Conservation (phyloP, 2,329 filamentous ascomycete species). For the Penicillium nordicum region DNA sequence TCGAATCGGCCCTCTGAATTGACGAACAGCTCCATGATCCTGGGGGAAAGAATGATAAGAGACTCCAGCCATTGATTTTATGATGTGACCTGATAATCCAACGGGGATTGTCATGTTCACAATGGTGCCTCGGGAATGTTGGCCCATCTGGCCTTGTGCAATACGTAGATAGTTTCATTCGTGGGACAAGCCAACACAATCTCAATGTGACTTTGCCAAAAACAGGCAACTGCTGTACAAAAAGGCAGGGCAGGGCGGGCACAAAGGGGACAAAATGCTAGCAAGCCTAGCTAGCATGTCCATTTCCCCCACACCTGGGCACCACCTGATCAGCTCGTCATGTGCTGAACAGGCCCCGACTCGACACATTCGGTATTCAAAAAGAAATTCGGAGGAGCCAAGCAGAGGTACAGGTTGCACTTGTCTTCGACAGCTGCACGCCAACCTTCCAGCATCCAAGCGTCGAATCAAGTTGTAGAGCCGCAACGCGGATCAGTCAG, state of each 20-base stretch:
- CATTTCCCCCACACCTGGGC: background rate
- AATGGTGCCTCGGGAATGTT: slow-evolving; percentile 11
- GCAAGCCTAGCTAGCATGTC: background rate
- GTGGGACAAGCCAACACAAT: slow-evolving; percentile 12
- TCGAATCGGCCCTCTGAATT: background rate
- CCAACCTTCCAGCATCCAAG: slow-evolving; percentile 4
- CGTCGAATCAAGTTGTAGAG: slow-evolving; percentile 21
- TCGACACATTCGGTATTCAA: background rate
- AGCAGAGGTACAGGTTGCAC: slow-evolving; percentile 2
- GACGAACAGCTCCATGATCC: background rate
- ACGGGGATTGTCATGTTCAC: slow-evolving; percentile 2
- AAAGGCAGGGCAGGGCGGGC: background rate
- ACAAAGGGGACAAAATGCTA: background rate
- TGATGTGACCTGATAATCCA: slow-evolving; percentile 1
- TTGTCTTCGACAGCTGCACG: slow-evolving; percentile 5
- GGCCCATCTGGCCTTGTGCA: slow-evolving; percentile 25
- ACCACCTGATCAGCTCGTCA: background rate
- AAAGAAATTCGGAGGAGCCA: background rate
- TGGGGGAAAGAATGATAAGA: background rate
- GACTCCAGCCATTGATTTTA: slow-evolving; percentile 3
- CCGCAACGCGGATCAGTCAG: slow-evolving; percentile 11
- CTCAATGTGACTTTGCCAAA: slow-evolving; percentile 11
- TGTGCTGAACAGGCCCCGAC: background rate
- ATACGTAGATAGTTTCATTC: slow-evolving; percentile 38
- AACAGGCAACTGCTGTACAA: slow-evolving; percentile 7